Conservation (phyloP, 2,329 filamentous ascomycete genomes). For the Sordariomycetes sp. region DNA sequence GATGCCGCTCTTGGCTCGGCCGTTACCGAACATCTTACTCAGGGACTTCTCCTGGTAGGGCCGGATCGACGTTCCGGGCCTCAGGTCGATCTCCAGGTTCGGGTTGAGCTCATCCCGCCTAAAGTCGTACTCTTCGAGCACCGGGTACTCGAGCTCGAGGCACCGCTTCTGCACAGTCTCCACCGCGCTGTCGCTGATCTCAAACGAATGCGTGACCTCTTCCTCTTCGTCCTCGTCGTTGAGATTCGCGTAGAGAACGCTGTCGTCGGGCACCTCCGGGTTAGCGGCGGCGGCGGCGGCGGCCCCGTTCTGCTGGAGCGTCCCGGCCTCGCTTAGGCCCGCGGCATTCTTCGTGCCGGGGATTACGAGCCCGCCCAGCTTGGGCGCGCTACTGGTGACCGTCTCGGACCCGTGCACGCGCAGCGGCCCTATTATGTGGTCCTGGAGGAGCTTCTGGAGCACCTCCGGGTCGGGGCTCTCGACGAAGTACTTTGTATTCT, state of each 20-base stretch:
- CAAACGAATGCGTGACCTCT: constrained; percentile 85
- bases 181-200: constrained; percentile 73
- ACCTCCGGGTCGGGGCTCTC: constrained; percentile 85
- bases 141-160: constrained; percentile 73
- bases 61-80: constrained; percentile 80
- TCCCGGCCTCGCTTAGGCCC: constrained; percentile 64
- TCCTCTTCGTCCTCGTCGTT: constrained; percentile 78
- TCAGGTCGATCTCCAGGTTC: constrained; percentile 86
- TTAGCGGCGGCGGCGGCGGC: not conserved
- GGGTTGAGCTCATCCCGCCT: constrained; percentile 81
- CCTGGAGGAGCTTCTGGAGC: constrained; percentile 76
- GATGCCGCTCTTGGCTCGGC: constrained; percentile 90
- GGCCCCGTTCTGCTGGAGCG: constrained; percentile 5
- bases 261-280: constrained; percentile 2
- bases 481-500: constrained; percentile 88
- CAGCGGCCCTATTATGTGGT: constrained; percentile 69
- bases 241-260: constrained; percentile 38
- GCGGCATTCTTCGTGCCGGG: constrained; percentile 90
- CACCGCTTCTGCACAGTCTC: constrained; percentile 86
- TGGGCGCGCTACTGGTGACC: constrained; percentile 75
- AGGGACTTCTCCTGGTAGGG: constrained; percentile 95
- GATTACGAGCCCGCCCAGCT: constrained; percentile 80
- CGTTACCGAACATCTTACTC: constrained; percentile 99
- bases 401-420: constrained; percentile 62
- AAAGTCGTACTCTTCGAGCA: constrained; percentile 96